These are phyloP conservation scores for Rhizomucor miehei DNA, from an alignment of 371 early-diverging fungal species.

Conservation along the genomic window DNA sequence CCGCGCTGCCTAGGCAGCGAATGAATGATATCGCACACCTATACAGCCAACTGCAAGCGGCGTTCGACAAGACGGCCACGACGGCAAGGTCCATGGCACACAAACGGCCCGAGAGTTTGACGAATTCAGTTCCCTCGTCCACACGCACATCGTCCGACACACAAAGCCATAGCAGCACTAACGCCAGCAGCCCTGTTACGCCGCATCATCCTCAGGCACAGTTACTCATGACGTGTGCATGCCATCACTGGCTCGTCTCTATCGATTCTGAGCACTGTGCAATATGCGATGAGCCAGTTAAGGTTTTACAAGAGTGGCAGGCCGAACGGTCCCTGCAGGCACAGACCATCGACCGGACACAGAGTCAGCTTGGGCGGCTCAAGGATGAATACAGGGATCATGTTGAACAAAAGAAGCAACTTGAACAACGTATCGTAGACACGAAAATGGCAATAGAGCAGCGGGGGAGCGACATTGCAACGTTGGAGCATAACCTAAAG, in stretches of 20 bases:
- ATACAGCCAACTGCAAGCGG: slow-evolving; percentile 22
- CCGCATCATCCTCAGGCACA: neutral
- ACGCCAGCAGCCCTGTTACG: slow-evolving; percentile 14
- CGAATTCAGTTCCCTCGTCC: slow-evolving; percentile 7
- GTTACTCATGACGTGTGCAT: slow-evolving; percentile 12
- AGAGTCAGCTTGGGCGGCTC: slow-evolving; percentile 9
- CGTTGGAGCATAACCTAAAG: slow-evolving; percentile 74
- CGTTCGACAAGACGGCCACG: slow-evolving; percentile 11
- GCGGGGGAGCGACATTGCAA: slow-evolving; percentile 67
- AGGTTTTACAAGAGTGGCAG: slow-evolving; percentile 12
- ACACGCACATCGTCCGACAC: slow-evolving; percentile 14
- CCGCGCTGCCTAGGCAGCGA: slow-evolving; percentile 13
- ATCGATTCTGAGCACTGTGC: slow-evolving; percentile 24
- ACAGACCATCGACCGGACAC: slow-evolving; percentile 8
- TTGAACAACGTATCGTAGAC: neutral
- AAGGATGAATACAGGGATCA: slow-evolving; percentile 5
- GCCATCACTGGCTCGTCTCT: slow-evolving; percentile 24
- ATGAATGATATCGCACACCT: slow-evolving; percentile 14
- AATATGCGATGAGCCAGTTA: slow-evolving; percentile 18
- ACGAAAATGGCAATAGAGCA: slow-evolving; percentile 9
- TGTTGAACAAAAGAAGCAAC: slow-evolving; percentile 1
- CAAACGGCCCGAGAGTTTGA: slow-evolving; percentile 1
- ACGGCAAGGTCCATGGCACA: neutral
- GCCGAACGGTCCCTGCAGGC: slow-evolving; percentile 10
- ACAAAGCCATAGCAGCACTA: slow-evolving; percentile 9